Conservation (phyloP, 1,284 basidiomycete species). For the Microstroma glucosiphilum region DNA sequence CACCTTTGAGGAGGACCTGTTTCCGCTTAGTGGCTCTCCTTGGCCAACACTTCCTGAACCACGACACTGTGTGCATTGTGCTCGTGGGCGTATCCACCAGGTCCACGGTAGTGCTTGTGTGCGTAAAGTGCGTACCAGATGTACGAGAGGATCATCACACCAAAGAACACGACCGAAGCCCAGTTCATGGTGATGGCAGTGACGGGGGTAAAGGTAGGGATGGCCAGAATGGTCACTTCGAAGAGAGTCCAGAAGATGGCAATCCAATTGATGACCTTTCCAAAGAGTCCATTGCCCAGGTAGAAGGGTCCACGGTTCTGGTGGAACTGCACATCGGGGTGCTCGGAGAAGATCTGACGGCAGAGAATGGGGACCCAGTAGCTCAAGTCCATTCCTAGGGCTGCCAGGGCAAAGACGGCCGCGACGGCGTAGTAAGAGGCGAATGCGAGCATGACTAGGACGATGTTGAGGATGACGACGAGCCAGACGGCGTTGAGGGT, state of each 20-base stretch:
- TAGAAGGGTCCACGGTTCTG: conserved; percentile 86
- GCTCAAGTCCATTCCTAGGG: conserved; percentile 72
- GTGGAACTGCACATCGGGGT: conserved; percentile 63
- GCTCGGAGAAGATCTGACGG: conserved; percentile 66
- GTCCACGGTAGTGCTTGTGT: conserved; percentile 50
- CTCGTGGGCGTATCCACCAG: neutral
- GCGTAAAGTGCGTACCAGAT: conserved; percentile 54
- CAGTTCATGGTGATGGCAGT: conserved; percentile 30
- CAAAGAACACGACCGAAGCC: conserved; percentile 51
- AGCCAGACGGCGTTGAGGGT: conserved; percentile 78
- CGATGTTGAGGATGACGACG: conserved; percentile 57
- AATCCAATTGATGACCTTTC: conserved; percentile 61
- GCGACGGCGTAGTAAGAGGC: conserved; percentile 37
- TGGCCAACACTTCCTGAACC: too few species aligned
- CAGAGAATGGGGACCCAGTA: conserved; percentile 51
- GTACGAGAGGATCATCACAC: conserved; percentile 51
- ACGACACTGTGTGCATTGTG: neutral
- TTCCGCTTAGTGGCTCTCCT: too few species aligned
- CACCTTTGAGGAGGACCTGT: too few species aligned
- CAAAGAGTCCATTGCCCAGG: conserved; percentile 68
- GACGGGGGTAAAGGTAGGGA: conserved; percentile 34
- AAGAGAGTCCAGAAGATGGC: conserved; percentile 59
- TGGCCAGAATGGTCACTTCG: conserved; percentile 42
- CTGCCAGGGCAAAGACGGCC: conserved; percentile 55
- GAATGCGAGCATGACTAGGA: conserved; percentile 38